phyloP scores from a whole-genome alignment of 1,284 basidiomycete genomes.

The Cerrena zonata region DNA sequence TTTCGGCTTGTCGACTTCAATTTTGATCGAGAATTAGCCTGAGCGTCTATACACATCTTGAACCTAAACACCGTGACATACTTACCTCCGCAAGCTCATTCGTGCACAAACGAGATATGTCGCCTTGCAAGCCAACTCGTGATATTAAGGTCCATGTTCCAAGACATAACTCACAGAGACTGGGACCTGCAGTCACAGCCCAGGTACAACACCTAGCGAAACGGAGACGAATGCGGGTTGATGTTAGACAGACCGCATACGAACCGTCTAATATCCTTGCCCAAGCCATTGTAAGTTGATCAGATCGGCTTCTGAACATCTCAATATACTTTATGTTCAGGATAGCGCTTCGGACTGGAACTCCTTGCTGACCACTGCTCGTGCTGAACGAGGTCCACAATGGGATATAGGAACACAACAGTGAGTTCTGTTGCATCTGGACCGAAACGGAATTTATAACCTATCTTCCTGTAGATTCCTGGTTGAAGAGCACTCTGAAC shows the following conservation, averaged over 20 bases:
- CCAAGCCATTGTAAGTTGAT: conserved; percentile 52
- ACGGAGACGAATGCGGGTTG: conserved; percentile 42
- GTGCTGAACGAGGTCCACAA: conserved; percentile 74
- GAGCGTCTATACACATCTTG: no score
- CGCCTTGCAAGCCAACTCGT: conserved; percentile 43
- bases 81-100: background rate
- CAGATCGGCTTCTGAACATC: no score
- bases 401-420: conserved; percentile 82
- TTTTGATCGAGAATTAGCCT: no score
- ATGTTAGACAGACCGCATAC: conserved; percentile 56
- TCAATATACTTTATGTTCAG: no score
- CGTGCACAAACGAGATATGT: no score
- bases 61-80: no score
- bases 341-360: conserved; percentile 82
- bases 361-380: conserved; percentile 66
- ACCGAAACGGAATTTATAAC: background rate
- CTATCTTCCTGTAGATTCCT: conserved; percentile 41
- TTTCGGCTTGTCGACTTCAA: no score
- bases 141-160: conserved; percentile 62
- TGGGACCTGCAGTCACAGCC: conserved; percentile 55
- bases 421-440: conserved; percentile 34
- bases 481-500: conserved; percentile 49
- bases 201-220: conserved; percentile 53
- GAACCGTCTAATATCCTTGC: conserved; percentile 46
- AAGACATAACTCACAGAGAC: conserved; percentile 65